Percentiles rank a stretch among this genome's conserved stretches.
Conservation (phyloP, 2,329 filamentous ascomycete species). For the Penicillium sp. region DNA sequence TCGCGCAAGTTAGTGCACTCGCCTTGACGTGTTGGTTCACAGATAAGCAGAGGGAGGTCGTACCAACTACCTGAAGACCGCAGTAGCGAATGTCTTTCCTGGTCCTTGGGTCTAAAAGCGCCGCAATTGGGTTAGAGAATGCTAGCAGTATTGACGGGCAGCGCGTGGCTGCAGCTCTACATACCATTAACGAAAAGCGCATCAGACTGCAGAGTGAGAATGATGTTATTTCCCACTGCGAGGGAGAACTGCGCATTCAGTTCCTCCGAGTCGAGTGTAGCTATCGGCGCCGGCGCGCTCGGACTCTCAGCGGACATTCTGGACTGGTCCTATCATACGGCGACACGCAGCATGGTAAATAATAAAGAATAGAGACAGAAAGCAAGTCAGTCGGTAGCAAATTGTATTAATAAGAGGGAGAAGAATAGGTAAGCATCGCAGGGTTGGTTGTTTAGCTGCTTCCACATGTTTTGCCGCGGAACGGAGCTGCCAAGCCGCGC, state of each 20-base stretch:
- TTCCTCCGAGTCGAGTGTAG: constrained; percentile 29
- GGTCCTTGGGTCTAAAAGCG: neutral
- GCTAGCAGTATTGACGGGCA: neutral
- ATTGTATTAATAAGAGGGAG: neutral
- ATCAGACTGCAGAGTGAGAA: constrained; percentile 58
- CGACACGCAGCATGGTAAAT: neutral
- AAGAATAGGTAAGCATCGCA: neutral
- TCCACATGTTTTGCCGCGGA: neutral
- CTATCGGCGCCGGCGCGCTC: constrained; percentile 22
- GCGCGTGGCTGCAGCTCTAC: constrained; percentile 13
- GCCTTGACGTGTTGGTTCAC: neutral
- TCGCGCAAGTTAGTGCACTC: neutral
- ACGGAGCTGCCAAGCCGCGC: neutral
- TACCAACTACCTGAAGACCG: constrained; percentile 11
- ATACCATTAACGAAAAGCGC: constrained; percentile 57
- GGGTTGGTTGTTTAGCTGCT: neutral
- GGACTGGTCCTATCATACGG: neutral
- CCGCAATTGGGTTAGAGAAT: neutral
- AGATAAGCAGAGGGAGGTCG: neutral
- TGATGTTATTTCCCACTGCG: constrained; percentile 55
- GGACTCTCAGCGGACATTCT: constrained; percentile 19
- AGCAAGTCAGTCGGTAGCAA: neutral
- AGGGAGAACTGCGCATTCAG: constrained; percentile 46
- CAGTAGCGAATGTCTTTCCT: constrained; percentile 12
- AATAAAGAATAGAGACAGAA: neutral